Base-by-base conservation (phyloP, 2,329 filamentous ascomycete species). In the Didymella pinodella region DNA sequence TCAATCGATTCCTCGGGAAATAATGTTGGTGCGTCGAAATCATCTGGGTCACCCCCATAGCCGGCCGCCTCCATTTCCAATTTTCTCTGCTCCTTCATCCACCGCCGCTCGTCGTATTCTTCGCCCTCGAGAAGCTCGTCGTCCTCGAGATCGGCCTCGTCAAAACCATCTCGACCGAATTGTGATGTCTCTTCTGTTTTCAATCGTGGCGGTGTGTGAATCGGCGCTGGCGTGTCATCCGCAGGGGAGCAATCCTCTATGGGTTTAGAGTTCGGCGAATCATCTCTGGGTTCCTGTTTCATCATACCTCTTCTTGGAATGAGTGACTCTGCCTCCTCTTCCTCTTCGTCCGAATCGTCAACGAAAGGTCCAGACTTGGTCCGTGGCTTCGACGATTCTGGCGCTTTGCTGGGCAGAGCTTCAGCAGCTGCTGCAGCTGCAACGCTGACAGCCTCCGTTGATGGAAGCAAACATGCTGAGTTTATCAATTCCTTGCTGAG, bases 51-150 rank as follows among this genome's bases (percentile, higher is more conserved):
- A 29, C 65, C 68, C 29, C 76, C 73, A 10, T 74, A 67, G n/a
- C 69, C 75, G 34, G 69, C 72, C 34, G 85, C 83, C 43, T 86
- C 86, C 62, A 78, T 77, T 62, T 84, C 82, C 22, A 84, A 69
- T 49, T 75, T 75, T 44, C 75, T 75, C 74, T 95, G 91, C 72
- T 92, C 89, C 69, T 88, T 86, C 88, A 93, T 91, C 76, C 86
- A 93, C 47, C 84, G 82, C 77, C 81, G 70, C 67, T 83, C 82
- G 46, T 82, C 73, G 38, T 80, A 81, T 47, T 84, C 82, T 55
- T 83, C 82, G 11, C 82, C 82, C 69, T 83, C 80, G 1, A 82
- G 80, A 63, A 88, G 85, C 51, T 85, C 80, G 14, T 86, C 82
- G 18, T 88, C 85, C 66, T 90, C 87, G 66, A 89, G 76, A 72